phyloP scores from a whole-genome alignment of 2,329 filamentous ascomycete species.

The Ascochyta lentis region DNA sequence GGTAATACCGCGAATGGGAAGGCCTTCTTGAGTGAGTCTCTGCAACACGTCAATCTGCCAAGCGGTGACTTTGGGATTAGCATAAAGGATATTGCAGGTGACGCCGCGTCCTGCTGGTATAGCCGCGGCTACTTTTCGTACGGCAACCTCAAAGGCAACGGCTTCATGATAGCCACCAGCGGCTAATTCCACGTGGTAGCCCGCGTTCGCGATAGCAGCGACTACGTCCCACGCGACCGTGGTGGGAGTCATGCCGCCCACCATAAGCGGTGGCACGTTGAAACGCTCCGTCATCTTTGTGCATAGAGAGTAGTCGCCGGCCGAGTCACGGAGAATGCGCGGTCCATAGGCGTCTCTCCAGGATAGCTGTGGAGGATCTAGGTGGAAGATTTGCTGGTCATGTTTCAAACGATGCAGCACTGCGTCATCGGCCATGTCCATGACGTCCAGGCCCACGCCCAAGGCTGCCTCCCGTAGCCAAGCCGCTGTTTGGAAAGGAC shows the following conservation, averaged over 20 bases:
- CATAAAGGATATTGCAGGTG: slow-evolving; percentile 88
- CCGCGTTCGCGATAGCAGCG: slow-evolving; percentile 89
- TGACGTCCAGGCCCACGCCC: too few relatives aligned
- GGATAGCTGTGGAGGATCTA: too few relatives aligned
- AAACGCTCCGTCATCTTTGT: slow-evolving; percentile 78
- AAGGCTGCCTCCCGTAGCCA: too few relatives aligned
- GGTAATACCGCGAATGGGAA: slow-evolving; percentile 89
- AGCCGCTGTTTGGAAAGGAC: too few relatives aligned
- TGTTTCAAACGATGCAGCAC: too few relatives aligned
- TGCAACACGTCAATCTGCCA: slow-evolving; percentile 91
- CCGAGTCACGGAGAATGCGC: too few relatives aligned
- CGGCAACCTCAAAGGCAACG: slow-evolving; percentile 80
- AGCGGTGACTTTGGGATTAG: slow-evolving; percentile 85
- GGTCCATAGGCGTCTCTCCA: too few relatives aligned
- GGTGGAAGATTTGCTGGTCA: too few relatives aligned
- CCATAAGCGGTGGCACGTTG: slow-evolving; percentile 84
- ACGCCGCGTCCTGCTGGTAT: slow-evolving; percentile 89
- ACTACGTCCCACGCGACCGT: slow-evolving; percentile 94
- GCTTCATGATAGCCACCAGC: slow-evolving; percentile 89
- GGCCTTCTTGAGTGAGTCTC: slow-evolving; percentile 80
- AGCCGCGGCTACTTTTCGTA: slow-evolving; percentile 82
- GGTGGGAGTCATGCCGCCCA: slow-evolving; percentile 91
- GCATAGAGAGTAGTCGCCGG: background rate
- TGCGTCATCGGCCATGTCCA: too few relatives aligned
- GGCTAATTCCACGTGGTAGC: slow-evolving; percentile 91